Base-by-base conservation (phyloP, 805 yeast species). In the Naumovozyma dairenensis region DNA sequence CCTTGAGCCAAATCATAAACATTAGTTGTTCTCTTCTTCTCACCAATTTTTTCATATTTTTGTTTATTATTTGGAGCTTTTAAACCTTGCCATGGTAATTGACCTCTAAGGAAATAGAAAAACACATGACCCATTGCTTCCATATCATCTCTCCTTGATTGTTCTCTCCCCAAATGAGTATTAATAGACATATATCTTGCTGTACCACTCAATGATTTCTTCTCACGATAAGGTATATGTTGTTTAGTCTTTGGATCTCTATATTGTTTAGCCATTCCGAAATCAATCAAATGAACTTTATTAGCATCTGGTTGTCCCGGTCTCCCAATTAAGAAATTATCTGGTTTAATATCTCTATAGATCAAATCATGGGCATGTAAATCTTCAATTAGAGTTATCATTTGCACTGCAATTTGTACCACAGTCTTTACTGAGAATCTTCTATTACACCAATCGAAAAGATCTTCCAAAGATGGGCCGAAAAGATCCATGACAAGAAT, bases 121-220 rank as follows among this genome's bases (percentile, higher is more conserved):
- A 92, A 85, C 6, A 92, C 98, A 59, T 92, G 96, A 21, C 96
- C 98, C 53, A 92, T 69, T 36, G 94, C 84, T 65, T 92, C 98
- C 53, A 92, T 71, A 62, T 92, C 98, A 55, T 92, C 98, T 51
- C 98, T 72, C 57, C 98, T 78, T 51, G 84, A 77, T 66, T 92
- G 98, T 60, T 92, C 98, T 51, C 96, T 76, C 31, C 98, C 98
- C 50, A 92, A 65, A 62, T 92, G 98, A 7, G 98, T 92, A 64
- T 92, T 92, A 45, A 92, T 87, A 20, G 94, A 80, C 96, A 92
- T 92, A 64, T 92, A 92, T 51, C 98, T 71, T n/a, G 97, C 98
- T 3, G 98, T 92, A 32, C 98, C 98, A 58, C 94, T 81, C 44
- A 92, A 66, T 4, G 95, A 84, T 62, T 92, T 92, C 59, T 87